Conservation (phyloP, 1,284 basidiomycete genomes). For the Pyrrhoderma noxium region DNA sequence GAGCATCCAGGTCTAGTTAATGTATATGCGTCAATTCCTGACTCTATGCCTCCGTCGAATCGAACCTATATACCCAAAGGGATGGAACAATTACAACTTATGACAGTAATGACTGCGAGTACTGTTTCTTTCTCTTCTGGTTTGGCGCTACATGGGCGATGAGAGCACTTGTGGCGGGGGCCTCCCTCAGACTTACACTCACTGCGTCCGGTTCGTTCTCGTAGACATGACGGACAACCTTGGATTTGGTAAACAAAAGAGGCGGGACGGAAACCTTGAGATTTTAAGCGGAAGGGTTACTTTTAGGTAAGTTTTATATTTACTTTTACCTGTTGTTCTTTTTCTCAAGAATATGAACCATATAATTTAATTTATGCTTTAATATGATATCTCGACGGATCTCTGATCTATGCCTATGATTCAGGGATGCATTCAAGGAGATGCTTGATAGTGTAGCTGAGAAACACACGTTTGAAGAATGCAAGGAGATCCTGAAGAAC, state of each 20-base stretch:
- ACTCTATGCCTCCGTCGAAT: not conserved
- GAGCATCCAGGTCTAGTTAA: no score
- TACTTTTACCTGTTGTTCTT: not conserved
- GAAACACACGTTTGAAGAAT: constrained; percentile 72
- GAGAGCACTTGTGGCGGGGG: constrained; percentile 6
- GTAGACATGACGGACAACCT: constrained; percentile 72
- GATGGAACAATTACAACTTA: constrained; percentile 89
- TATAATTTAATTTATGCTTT: not conserved
- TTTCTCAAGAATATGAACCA: constrained; percentile 20
- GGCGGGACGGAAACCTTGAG: constrained; percentile 65
- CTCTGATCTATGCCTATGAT: not conserved
- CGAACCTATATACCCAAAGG: constrained; percentile 35
- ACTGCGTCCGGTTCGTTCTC: not conserved
- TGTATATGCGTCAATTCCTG: constrained; percentile 1
- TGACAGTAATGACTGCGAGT: constrained; percentile 86
- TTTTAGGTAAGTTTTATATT: constrained; percentile 49
- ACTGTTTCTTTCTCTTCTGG: constrained; percentile 1
- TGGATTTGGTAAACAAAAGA: constrained; percentile 63
- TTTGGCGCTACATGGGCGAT: constrained; percentile 1
- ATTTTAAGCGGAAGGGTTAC: constrained; percentile 58
- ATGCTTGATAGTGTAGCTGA: constrained; percentile 71
- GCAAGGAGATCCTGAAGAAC: constrained; percentile 58
- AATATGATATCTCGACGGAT: no score
- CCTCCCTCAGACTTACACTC: constrained; percentile 7
- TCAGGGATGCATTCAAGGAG: constrained; percentile 69